Base-by-base conservation (phyloP, 1,284 basidiomycete genomes). In the Cutaneotrichosporon sp. region DNA sequence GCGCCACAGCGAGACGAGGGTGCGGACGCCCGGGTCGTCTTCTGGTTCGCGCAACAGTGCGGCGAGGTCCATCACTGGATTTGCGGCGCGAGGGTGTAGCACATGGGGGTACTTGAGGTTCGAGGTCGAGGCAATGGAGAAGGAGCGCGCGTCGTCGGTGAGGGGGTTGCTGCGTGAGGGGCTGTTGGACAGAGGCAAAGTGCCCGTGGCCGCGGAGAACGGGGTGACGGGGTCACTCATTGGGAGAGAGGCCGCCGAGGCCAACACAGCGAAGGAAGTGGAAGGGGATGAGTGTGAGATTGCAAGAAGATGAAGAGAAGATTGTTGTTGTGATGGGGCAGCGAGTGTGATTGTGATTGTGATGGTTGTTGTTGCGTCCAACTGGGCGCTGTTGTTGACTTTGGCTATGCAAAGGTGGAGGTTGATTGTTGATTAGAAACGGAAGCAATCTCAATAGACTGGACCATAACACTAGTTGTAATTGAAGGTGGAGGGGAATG, bases 51-150 rank as follows among this genome's bases (percentile, higher is more conserved):
- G 25, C 20, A 74, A 58, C 7, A 75, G 69, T 27, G 63, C 71
- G 29, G 77, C 69, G 9, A 78, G 71, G 67, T 78, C 76, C 76
- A 78, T 78, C 0, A 67, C 61, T 1, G 76, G 75, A 51, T 76
- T 77, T 61, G 74, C 75, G 51, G 76, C 69, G 54, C 62, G 53
- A 1, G 72, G 72, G 45, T 74, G 72, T 10, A 78, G 71, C 22
- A 69, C 34, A 49, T 71, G 69, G 2, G 69, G 56, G 0, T 56
- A 36, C 0, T 66, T 36, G 9, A 75, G 64, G 1, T 56, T 33
- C 25, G 75, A 67, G 1, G 68, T 71, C 9, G 69, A 66, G 11
- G 73, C 63, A 2, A 67, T 65, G 7, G 69, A 71, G 67, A 78
- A 78, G 14, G 72, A 73, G 31, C 54, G 59, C 27, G 62, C 56